Conservation (phyloP, 2,329 filamentous ascomycete genomes). For the Neoarthrinium moseri region DNA sequence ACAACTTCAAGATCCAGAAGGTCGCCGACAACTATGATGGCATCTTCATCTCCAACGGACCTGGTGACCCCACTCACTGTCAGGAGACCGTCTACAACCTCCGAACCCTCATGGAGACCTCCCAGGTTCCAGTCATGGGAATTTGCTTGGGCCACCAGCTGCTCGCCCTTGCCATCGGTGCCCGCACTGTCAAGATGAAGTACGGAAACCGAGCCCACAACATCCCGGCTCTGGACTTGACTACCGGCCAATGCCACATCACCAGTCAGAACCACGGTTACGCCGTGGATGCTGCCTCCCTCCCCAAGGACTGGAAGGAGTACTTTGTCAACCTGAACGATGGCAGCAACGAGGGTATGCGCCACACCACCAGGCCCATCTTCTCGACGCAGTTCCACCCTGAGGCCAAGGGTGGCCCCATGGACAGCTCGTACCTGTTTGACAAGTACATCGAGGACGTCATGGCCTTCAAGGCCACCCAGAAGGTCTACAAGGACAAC, state of each 20-base stretch:
- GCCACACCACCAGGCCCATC: conserved; percentile 93
- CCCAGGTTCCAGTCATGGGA: conserved; percentile 90
- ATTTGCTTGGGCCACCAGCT: conserved; percentile 98
- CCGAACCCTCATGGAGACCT: conserved; percentile 84
- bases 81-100: conserved; percentile 93
- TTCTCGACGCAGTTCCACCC: conserved; percentile 99
- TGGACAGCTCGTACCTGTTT: conserved; percentile 94
- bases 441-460: conserved; percentile 95
- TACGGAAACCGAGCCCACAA: conserved; percentile 99
- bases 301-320: conserved; percentile 88
- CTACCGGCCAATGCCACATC: conserved; percentile 96
- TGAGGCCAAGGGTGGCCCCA: conserved; percentile 94
- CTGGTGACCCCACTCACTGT: conserved; percentile 96
- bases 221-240: conserved; percentile 92
- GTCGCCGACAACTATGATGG: conserved; percentile 97
- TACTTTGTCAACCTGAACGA: conserved; percentile 99
- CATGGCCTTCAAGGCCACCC: conserved; percentile 80
- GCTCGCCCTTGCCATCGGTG: conserved; percentile 83
- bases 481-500: conserved; percentile 80
- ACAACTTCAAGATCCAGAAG: conserved; percentile 97
- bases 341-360: conserved; percentile 94
- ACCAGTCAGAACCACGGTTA: conserved; percentile 99
- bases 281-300: conserved; percentile 81
- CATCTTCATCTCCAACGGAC: conserved; percentile 98
- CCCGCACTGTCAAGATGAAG: conserved; percentile 94